phyloP scores from a whole-genome alignment of 2,329 filamentous ascomycete genomes.

The Fusarium siculi region DNA sequence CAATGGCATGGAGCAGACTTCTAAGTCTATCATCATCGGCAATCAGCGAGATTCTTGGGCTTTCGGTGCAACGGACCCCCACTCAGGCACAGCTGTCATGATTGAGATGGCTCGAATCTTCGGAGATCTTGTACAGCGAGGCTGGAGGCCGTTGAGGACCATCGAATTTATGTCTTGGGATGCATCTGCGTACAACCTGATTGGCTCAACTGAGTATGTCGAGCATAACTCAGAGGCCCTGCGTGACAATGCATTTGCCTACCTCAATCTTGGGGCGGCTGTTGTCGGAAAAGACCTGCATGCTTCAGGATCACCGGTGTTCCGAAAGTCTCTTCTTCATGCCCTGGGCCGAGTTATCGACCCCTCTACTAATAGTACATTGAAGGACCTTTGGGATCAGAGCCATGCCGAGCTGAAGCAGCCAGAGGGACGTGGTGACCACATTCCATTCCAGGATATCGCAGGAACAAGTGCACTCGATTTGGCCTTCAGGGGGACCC shows the following conservation, averaged over 20 bases:
- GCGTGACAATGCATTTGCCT: conserved; percentile 80
- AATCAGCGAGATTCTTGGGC: conserved; percentile 95
- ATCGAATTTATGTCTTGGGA: conserved; percentile 99
- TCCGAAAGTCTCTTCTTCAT: conserved; percentile 76
- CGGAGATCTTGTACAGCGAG: conserved; percentile 77
- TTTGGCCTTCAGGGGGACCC: conserved; percentile 76
- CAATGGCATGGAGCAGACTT: conserved; percentile 81
- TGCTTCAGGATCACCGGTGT: conserved; percentile 84
- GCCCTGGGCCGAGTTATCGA: conserved; percentile 81
- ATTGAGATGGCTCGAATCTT: conserved; percentile 89
- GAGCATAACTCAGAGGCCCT: conserved; percentile 82
- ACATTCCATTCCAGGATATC: conserved; percentile 90
- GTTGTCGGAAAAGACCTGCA: conserved; percentile 80
- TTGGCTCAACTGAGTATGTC: conserved; percentile 94
- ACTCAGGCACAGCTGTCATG: conserved; percentile 90
- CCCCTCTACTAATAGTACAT: conserved; percentile 74
- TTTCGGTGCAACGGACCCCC: conserved; percentile 86
- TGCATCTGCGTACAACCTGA: conserved; percentile 89
- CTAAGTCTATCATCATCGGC: conserved; percentile 88
- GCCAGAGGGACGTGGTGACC: conserved; percentile 82
- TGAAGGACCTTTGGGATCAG: conserved; percentile 81
- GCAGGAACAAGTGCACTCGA: conserved; percentile 90
- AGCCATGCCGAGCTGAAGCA: conserved; percentile 70
- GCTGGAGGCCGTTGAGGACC: conserved; percentile 92
- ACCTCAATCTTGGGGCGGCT: conserved; percentile 90